Conservation (phyloP, 2,329 filamentous ascomycete genomes). For the Claviceps digitariae region DNA sequence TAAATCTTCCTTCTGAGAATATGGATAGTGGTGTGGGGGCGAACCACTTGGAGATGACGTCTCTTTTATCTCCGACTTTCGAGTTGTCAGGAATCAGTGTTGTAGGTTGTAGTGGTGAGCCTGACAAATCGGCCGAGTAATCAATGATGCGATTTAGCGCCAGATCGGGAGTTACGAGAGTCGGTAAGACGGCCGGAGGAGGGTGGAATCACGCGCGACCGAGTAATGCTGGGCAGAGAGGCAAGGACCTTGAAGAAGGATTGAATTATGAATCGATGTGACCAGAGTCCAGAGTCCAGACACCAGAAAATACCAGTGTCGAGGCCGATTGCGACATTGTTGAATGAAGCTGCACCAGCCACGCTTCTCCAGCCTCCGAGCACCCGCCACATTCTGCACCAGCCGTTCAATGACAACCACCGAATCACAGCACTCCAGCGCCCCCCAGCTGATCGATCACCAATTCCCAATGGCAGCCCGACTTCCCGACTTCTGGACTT, state of each 20-base stretch:
- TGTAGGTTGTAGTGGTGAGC: not conserved
- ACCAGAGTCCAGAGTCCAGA: no score
- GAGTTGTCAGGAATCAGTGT: not conserved
- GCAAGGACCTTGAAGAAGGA: not conserved
- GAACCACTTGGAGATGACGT: conserved; percentile 3
- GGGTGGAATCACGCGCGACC: not conserved
- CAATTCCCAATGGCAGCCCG: not conserved
- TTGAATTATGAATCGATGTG: no score
- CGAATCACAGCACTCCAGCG: conserved; percentile 6
- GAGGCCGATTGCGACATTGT: not conserved
- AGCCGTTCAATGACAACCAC: conserved; percentile 4
- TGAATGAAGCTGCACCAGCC: not conserved
- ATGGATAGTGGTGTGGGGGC: not conserved
- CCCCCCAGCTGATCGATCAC: not conserved
- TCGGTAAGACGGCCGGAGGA: not conserved
- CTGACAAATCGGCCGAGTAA: not conserved
- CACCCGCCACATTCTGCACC: not conserved
- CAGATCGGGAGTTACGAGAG: not conserved
- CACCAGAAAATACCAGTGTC: no score
- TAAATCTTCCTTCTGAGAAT: not conserved
- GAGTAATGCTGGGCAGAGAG: not conserved
- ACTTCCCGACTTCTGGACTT: not conserved
- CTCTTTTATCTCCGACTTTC: not conserved
- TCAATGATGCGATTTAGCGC: not conserved
- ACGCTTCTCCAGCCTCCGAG: not conserved